These are phyloP conservation scores for Citrus inodora DNA, from an alignment of 345 rosid species.

Conservation along the genomic window DNA sequence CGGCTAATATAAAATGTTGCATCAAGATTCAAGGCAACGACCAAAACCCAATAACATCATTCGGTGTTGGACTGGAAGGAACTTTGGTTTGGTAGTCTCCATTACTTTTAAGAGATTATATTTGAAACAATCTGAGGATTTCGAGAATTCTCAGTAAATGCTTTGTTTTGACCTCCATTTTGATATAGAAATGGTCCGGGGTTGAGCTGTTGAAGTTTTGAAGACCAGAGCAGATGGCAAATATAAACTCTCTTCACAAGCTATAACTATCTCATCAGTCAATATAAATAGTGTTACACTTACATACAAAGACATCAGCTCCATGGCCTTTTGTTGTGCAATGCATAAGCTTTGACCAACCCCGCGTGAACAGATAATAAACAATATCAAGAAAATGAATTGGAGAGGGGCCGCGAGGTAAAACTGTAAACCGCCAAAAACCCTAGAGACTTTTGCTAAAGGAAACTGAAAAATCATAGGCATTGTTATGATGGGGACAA, in stretches of 20 bases:
- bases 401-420: slow-evolving; percentile 2
- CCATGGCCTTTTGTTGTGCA: not conserved
- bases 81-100: not conserved
- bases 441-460: slow-evolving; percentile 13
- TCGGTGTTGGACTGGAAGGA: not conserved
- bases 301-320: slow-evolving; percentile 14
- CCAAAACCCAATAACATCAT: not conserved
- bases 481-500: slow-evolving; percentile 33
- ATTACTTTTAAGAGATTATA: not conserved
- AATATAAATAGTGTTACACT: slow-evolving; percentile 1
- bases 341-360: slow-evolving; percentile 18
- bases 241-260: not conserved
- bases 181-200: not conserved
- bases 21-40: not conserved
- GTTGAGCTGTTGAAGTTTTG: not conserved
- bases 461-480: slow-evolving; percentile 2
- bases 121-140: not conserved
- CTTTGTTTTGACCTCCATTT: not conserved
- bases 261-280: slow-evolving; percentile 7
- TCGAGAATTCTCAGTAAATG: not conserved
- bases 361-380: slow-evolving; percentile 16
- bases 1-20: not conserved
- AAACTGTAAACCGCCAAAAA: slow-evolving; percentile 24
- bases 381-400: slow-evolving; percentile 25
- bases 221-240: not conserved